Conservation (phyloP, 192 early-diverging fungal species). For the Coemansia sp. region DNA sequence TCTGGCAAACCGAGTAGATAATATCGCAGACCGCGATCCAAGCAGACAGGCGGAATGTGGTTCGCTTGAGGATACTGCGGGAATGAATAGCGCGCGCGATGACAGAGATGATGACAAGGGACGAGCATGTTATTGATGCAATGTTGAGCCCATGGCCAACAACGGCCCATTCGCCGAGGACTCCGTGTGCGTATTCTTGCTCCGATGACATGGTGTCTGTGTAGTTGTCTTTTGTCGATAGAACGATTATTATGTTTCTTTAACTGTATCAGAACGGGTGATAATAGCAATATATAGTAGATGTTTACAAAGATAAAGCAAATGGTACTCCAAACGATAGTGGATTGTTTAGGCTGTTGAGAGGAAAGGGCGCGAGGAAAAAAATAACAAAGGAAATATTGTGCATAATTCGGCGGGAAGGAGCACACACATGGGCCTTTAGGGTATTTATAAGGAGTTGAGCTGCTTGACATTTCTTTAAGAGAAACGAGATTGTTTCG, state of each 20-base stretch:
- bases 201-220: conserved; percentile 7
- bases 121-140: conserved; percentile 32
- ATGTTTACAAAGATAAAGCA: not conserved
- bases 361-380: not conserved
- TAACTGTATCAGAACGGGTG: not conserved
- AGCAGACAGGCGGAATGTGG: conserved; percentile 34
- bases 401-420: not conserved
- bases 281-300: not conserved
- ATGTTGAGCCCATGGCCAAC: conserved; percentile 43
- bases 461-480: not conserved
- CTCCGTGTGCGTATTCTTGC: conserved; percentile 23
- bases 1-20: conserved; percentile 38
- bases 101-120: conserved; percentile 29
- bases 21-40: conserved; percentile 40
- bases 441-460: not conserved
- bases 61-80: not conserved
- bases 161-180: conserved; percentile 46
- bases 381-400: not conserved
- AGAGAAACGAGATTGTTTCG: not conserved
- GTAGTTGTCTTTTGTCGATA: not conserved
- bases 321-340: not conserved
- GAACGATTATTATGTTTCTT: not conserved
- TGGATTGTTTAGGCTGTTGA: not conserved
- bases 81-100: conserved; percentile 9
- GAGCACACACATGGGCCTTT: not conserved